Conservation (phyloP, 768 basidiomycete genomes). For the Mycena haematopus region DNA sequence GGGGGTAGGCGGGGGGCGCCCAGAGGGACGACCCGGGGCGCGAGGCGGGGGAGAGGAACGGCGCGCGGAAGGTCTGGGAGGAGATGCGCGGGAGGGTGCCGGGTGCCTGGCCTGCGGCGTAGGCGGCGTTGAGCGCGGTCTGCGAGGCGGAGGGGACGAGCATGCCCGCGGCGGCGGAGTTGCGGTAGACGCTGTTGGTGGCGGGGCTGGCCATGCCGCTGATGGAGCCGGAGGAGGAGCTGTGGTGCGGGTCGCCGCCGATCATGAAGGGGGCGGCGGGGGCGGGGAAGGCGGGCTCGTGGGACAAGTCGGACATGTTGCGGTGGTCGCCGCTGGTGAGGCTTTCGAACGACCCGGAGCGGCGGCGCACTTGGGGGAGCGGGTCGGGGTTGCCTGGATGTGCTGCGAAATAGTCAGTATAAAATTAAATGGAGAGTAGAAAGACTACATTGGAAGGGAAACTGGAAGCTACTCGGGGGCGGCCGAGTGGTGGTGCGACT, state of each 20-base stretch:
- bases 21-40: constrained; percentile 67
- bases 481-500: constrained; percentile 27
- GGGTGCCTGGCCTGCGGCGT: constrained; percentile 6
- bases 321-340: constrained; percentile 36
- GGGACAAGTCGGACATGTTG: constrained; percentile 28
- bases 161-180: constrained; percentile 51
- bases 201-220: constrained; percentile 30
- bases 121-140: constrained; percentile 22
- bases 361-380: constrained; percentile 41
- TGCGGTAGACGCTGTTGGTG: constrained; percentile 48
- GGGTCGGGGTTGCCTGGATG: constrained; percentile 70
- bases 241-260: constrained; percentile 13
- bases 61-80: constrained; percentile 62
- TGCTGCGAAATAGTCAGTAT: constrained; percentile 54
- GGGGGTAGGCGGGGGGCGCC: constrained; percentile 59
- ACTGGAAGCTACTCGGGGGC: constrained; percentile 50
- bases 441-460: constrained; percentile 44
- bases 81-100: constrained; percentile 29
- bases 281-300: constrained; percentile 36
- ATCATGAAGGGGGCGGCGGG: constrained; percentile 61
- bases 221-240: constrained; percentile 32
- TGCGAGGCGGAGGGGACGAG: constrained; percentile 22
- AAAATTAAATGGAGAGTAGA: not conserved
- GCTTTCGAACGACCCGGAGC: constrained; percentile 51
- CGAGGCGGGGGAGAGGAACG: constrained; percentile 74